Evolutionary conservation across 2,329 filamentous ascomycete genomes (phyloP), one percentile per base, ranked within the genome.

Genomic region (Saccharata proteae): DNA sequence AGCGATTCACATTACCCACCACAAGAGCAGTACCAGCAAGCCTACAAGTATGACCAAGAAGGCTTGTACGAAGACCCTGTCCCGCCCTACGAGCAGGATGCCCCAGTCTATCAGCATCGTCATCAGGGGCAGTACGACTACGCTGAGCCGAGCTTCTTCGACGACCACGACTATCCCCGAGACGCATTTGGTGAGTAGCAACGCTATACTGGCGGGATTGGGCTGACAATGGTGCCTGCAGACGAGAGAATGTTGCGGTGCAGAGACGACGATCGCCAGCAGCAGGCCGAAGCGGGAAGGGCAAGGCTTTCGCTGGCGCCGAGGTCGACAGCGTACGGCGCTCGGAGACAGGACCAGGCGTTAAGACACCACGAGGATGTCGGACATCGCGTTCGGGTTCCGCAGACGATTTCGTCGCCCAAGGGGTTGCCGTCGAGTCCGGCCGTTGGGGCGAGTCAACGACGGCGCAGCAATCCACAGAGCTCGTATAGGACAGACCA

Each of bases 341-440:
- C 9, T 8, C 8, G 25, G 8, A 26, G 7, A 14, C 25, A 26
- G 13, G 25, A n/a, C 25, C 11, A 8, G 11, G 7, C 20, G n/a
- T 23, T 27, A n/a, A n/a, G 20, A 5, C 6, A 32, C 20, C 14
- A n/a, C 3, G 7, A n/a, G 8, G 20, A 22, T 8, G 20, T n/a
- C 20, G 8, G 8, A 8, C n/a, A 22, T n/a, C 8, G 20, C 8
- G 8, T 22, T 22, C 8, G n/a, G 11, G 36, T 18, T 12, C 23
- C 38, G 8, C 40, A 45, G 11, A 26, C 43, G 2, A 58, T 52
- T 38, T 57, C 55, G 25, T 32, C 52, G 28, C 12, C 34, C 39
- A 26, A 38, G 32, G 32, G 41, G 23, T 21, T 53, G 2, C 42
- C 51, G 10, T 63, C 59, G 3, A 63, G 59, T 38, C 60, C 60